phyloP scores from a whole-genome alignment of 2,329 filamentous ascomycete genomes.

The Scorias spongiosa region DNA sequence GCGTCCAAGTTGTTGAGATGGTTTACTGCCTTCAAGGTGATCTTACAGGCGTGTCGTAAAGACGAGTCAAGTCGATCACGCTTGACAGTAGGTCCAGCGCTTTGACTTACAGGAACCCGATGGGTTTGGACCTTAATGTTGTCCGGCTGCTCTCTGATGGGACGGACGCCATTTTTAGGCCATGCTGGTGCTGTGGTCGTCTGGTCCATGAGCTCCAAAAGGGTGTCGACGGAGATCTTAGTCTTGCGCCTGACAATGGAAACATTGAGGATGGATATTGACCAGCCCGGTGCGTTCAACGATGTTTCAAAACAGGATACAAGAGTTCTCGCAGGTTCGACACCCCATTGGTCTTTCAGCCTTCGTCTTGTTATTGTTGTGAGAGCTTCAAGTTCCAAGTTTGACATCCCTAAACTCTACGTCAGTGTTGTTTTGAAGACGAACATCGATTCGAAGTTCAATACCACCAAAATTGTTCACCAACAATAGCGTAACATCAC shows the following conservation, averaged over 20 bases:
- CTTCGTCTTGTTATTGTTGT: constrained; percentile 26
- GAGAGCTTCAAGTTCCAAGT: constrained; percentile 33
- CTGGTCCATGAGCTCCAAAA: constrained; percentile 34
- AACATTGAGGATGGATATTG: constrained; percentile 39
- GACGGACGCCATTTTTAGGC: constrained; percentile 32
- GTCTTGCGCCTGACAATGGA: constrained; percentile 29
- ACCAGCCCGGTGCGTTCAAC: constrained; percentile 41
- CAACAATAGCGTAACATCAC: constrained; percentile 31
- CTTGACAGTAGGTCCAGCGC: constrained; percentile 15
- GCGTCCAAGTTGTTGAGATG: constrained; percentile 49
- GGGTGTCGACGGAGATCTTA: constrained; percentile 22
- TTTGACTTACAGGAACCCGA: constrained; percentile 20
- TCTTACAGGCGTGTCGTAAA: constrained; percentile 27
- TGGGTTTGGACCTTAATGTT: constrained; percentile 15
- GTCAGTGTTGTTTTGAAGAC: no score
- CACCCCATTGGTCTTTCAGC: constrained; percentile 33
- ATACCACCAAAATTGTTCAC: constrained; percentile 33
- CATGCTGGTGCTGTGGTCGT: constrained; percentile 37
- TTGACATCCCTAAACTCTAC: constrained; percentile 20
- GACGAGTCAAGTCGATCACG: constrained; percentile 21
- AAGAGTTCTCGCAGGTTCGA: constrained; percentile 33
- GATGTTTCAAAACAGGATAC: constrained; percentile 37
- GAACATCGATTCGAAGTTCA: no score
- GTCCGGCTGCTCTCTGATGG: constrained; percentile 5
- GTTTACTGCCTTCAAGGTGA: constrained; percentile 42